Evolutionary conservation across 306 rosid genomes (phyloP), one percentile per base, ranked within the genome.

Genomic region (Carpinus viminea): DNA sequence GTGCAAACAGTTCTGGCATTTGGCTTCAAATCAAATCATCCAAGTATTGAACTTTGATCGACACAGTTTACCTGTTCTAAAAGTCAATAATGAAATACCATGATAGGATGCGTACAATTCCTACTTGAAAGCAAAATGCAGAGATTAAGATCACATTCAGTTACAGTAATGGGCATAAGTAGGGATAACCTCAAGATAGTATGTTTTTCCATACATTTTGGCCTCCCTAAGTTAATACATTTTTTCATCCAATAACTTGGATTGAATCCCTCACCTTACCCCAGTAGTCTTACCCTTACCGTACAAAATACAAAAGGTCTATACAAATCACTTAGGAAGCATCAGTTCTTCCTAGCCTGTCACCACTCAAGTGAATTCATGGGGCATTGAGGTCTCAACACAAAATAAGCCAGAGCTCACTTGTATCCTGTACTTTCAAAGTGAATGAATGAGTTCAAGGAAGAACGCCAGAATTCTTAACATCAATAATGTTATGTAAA

Each of bases 141-240:
- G 64, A 80, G 51, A 64, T 66, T 16, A 76, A 83, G 51, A 51
- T 77, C 46, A 77, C 9, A 77, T 17, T 69, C 54, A 50, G 60
- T 52, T 38, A 24, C 50, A 80, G 48, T 7, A 60, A 53, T 46
- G 70, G 56, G n/a, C 17, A 54, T 60, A 47, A 60, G 28, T 60
- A 65, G 43, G 70, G 12, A 59, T 4, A 59, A 24, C 65, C 65
- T 59, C 65, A 59, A 21, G 38, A 59, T 59, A 11, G 8, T 59
- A 10, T n/a, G 12, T 24, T 59, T 48, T 41, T 41, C 7, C 7
- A 2, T 11, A 48, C 52, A 24, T 9, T 57, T 20, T 21, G 24
- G 10, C 34, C 12, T 21, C 26, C 26, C 21, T 57, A 41, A 41
- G 45, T 5, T 41, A 41, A 41, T 41, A 6, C 34, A 4, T 57